Conservation (phyloP, 129 eudicot species). For the Chrysanthemum lavandulifolium region DNA sequence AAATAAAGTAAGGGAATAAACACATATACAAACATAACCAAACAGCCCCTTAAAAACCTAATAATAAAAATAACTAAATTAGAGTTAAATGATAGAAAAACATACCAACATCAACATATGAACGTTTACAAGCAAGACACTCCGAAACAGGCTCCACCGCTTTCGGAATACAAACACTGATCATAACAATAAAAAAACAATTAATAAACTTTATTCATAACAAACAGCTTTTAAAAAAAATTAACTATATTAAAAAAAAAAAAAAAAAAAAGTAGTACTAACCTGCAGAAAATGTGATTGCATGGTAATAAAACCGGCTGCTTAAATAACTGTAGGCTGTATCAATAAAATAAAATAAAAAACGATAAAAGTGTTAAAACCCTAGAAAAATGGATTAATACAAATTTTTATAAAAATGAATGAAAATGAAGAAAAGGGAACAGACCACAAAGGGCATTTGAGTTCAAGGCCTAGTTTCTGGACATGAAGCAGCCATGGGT, state of each 20-base stretch:
- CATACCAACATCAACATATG: conserved; percentile 53
- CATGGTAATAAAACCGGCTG: conserved; percentile 77
- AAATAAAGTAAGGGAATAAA: too few species aligned
- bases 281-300: conserved; percentile 87
- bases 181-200: neutral
- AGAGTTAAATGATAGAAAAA: neutral
- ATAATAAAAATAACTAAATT: neutral
- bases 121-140: conserved; percentile 63
- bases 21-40: too few species aligned
- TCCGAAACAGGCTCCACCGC: conserved; percentile 34
- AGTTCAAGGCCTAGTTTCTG: conserved; percentile 85
- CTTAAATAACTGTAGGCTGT: conserved; percentile 61
- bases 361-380: neutral
- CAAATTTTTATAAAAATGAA: neutral
- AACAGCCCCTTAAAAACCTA: too few species aligned
- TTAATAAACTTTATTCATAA: neutral
- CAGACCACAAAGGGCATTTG: conserved; percentile 85
- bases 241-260: too few species aligned
- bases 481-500: conserved; percentile 70
- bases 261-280: too few species aligned
- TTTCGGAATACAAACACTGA: conserved; percentile 51
- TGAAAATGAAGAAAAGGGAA: neutral
- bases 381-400: neutral
- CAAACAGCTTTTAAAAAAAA: neutral
- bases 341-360: neutral